Evolutionary conservation across 23 red algal genomes (phyloP), one percentile per base, ranked within the genome.

Genomic region (Cyanidiococcus yangmingshanensis): DNA sequence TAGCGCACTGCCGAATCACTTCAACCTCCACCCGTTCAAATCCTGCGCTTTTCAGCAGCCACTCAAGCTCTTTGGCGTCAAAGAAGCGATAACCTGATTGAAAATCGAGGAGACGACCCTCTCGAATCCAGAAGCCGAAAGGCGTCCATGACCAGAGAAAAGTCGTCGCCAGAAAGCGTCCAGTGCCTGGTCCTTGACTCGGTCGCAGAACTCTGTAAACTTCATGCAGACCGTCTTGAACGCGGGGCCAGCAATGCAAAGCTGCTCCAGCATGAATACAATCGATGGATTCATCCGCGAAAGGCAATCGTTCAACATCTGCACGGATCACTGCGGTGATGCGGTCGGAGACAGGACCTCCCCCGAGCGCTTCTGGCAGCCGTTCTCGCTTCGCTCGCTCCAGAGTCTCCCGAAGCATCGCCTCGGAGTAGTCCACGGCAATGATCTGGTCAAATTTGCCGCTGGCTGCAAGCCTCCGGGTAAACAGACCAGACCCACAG

Each of bases 191-290:
- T 7, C 63, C 63, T 7, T 71, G 3, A 2, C 87, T 88, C 26
- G 84, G 88, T 39, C 82, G 57, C 31, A 98, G 59, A 1, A 98
- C 84, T 38, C 94, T 54, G 2, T 38, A 29, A 41, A 91, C 57
- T 74, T 98, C 94, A 1, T 58, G 40, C 57, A 98, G 74, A 0
- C 80, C 94, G 74, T 98, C 94, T 67, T 91, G 94, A 31, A 92
- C 85, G 57, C 50, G 41, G 30, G 87, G 88, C 86, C 87, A 98
- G 82, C 88, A 92, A 58, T 98, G 94, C 15, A 98, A 77, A n/a
- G 94, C 94, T 50, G 94, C 94, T 51, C 94, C 88, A 24, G 58
- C 58, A 40, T 98, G 89, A 30, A 98, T 80, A 0, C 74, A 54
- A 39, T 86, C 77, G 15, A 89, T 74, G 2, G 59, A 79, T 30